Evolutionary conservation across 148 eudicot species (phyloP).

Genomic region (Limonium bicolor): DNA sequence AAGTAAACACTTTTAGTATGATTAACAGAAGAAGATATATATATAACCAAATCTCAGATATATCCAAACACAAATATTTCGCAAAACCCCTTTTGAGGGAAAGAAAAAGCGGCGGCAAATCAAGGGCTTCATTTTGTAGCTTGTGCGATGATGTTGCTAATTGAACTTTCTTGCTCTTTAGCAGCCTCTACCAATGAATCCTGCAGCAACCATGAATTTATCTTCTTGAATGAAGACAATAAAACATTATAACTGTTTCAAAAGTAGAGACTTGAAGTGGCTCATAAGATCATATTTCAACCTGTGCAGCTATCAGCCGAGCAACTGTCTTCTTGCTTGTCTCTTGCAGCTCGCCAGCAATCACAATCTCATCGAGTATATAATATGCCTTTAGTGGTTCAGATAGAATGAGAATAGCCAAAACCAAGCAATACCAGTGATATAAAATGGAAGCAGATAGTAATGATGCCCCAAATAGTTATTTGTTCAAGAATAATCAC

Average conservation of each 20-base stretch:
- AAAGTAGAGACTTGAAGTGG: no score
- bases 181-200: conserved; percentile 8
- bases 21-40: no score
- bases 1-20: no score
- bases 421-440: no score
- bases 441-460: neutral
- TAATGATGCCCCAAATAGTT: neutral
- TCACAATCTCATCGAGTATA: conserved; percentile 77
- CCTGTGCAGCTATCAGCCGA: conserved; percentile 90
- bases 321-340: conserved; percentile 91
- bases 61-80: no score
- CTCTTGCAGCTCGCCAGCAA: conserved; percentile 97
- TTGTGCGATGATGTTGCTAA: conserved; percentile 7
- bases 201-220: conserved; percentile 2
- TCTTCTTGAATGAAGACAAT: no score
- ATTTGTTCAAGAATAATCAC: neutral
- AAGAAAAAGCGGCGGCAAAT: no score
- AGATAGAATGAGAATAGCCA: conserved; percentile 1
- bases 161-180: conserved; percentile 8
- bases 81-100: no score
- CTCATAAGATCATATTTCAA: no score
- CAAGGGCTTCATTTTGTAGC: conserved; percentile 1
- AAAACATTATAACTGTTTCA: no score
- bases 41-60: no score
- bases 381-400: conserved; percentile 57